phyloP scores from a whole-genome alignment of 164 flowering plant species.

The Taxillus chinensis region DNA sequence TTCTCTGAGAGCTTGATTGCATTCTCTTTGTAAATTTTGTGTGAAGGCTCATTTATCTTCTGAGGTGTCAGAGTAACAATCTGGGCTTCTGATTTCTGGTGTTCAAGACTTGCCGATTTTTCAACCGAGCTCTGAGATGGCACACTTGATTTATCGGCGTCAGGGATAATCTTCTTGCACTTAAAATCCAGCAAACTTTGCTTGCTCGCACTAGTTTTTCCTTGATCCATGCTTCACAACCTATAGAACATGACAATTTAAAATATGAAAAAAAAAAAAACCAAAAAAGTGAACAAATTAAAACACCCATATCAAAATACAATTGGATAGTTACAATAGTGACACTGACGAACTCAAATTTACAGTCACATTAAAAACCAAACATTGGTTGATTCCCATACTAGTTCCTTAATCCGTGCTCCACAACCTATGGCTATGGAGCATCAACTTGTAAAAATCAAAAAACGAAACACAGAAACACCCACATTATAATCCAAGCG shows the following conservation, averaged over 20 bases:
- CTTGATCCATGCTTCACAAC: conserved; percentile 22
- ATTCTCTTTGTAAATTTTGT: conserved; percentile 15
- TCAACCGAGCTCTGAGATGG: conserved; percentile 3
- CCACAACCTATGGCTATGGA: too few species aligned
- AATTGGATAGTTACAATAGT: too few species aligned
- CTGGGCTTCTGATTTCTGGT: conserved; percentile 4
- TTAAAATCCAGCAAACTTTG: conserved; percentile 17
- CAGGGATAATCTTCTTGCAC: conserved; percentile 11
- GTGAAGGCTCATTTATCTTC: conserved; percentile 25
- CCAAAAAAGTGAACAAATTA: background rate
- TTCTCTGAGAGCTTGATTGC: conserved; percentile 29
- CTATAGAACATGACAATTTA: background rate
- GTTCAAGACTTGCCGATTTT: conserved; percentile 7
- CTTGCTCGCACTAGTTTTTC: conserved; percentile 11
- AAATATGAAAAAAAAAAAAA: background rate
- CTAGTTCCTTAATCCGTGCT: too few species aligned
- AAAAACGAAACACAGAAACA: too few species aligned
- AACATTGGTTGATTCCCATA: too few species aligned
- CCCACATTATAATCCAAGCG: too few species aligned
- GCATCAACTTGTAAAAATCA: too few species aligned
- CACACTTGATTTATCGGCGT: conserved; percentile 18
- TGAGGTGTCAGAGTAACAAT: conserved; percentile 40
- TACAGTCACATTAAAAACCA: too few species aligned
- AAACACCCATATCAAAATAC: too few species aligned
- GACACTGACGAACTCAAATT: too few species aligned